A percentile compares a stretch with the other conserved stretches of the same genome.
phyloP scores from a whole-genome alignment of 306 rosid genomes.

The Rosa lucieae region DNA sequence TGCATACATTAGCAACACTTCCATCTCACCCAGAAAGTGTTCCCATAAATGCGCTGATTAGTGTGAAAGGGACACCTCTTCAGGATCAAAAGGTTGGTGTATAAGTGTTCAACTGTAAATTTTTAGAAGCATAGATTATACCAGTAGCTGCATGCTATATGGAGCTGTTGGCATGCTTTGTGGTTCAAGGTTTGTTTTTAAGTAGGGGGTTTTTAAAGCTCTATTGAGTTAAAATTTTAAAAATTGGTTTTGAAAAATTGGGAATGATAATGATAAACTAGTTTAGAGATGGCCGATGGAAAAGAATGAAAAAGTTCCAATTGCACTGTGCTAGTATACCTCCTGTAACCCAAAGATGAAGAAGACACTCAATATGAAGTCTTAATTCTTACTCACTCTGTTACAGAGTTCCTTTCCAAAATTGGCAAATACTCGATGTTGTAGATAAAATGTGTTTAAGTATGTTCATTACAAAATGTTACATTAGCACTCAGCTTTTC shows the following conservation, averaged over 20 bases:
- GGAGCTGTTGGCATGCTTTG: conserved; percentile 4
- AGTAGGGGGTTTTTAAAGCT: neutral
- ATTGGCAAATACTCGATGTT: neutral
- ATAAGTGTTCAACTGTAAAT: neutral
- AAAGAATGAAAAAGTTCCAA: neutral
- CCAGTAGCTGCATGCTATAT: conserved; percentile 10
- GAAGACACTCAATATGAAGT: neutral
- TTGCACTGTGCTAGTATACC: neutral
- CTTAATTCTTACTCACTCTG: neutral
- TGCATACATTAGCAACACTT: conserved; percentile 91
- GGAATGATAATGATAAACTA: neutral
- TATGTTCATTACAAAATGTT: neutral
- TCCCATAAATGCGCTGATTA: conserved; percentile 86
- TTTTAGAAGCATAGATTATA: conserved; percentile 4
- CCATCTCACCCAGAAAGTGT: conserved; percentile 98
- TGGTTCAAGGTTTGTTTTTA: neutral
- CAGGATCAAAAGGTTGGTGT: conserved; percentile 76
- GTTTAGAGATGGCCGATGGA: neutral
- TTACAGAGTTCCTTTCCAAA: neutral
- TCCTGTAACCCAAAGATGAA: neutral
- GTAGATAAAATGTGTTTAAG: neutral
- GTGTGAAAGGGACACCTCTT: conserved; percentile 96
- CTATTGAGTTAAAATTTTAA: neutral
- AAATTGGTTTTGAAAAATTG: neutral
- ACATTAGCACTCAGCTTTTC: neutral